Percentiles rank a stretch among this genome's conserved stretches.
phyloP scores from a whole-genome alignment of 192 early-diverging fungal species.

The Neocallimastix lanati region DNA sequence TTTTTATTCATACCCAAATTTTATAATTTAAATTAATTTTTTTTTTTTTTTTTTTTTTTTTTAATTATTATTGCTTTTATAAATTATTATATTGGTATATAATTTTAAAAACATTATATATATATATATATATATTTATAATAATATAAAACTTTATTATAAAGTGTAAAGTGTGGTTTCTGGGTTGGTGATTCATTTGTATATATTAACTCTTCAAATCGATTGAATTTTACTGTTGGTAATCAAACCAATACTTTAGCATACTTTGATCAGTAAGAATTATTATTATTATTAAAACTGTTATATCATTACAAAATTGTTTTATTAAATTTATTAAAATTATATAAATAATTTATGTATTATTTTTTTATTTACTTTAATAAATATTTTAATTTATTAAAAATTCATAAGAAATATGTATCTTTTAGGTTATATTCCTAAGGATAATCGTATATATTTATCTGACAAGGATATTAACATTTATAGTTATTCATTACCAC shows the following conservation, averaged over 20 bases:
- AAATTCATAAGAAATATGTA: slow-evolving; percentile 67
- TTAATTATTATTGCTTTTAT: no score
- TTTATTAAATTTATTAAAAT: no score
- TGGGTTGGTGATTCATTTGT: slow-evolving; percentile 99
- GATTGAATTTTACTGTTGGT: slow-evolving; percentile 91
- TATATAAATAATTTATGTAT: no score
- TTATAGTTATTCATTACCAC: slow-evolving; percentile 73
- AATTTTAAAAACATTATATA: neutral
- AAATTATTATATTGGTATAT: no score
- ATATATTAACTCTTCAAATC: slow-evolving; percentile 75
- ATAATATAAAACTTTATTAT: neutral
- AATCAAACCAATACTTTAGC: slow-evolving; percentile 83
- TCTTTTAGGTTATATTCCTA: slow-evolving; percentile 81
- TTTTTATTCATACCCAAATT: no score
- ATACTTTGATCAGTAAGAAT: slow-evolving; percentile 74
- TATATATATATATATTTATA: neutral
- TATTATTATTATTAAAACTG: no score
- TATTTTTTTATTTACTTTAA: no score
- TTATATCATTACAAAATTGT: no score
- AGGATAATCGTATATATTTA: slow-evolving; percentile 85
- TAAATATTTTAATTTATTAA: no score
- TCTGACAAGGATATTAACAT: slow-evolving; percentile 87
- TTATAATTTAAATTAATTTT: no score
- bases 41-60: no score
- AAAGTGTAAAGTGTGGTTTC: slow-evolving; percentile 72